Percentiles rank a stretch among this genome's conserved stretches.
These are phyloP conservation scores for Cenchrus americanus DNA, from an alignment of 176 grass and related monocot genomes.

Conservation along the genomic window DNA sequence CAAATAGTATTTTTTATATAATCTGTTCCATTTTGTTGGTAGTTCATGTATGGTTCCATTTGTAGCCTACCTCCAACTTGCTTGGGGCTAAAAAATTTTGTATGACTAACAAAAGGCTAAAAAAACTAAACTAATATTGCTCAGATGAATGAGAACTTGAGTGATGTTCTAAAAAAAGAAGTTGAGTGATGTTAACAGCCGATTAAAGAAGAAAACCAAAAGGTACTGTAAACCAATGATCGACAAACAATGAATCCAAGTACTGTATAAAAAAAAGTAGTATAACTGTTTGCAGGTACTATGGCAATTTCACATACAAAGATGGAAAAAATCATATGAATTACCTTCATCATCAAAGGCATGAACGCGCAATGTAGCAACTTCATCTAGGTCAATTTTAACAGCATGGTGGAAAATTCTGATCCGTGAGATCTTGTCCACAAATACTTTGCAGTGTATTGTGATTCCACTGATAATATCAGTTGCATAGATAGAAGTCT, in stretches of 20 bases:
- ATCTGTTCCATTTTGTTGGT: neutral
- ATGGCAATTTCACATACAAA: neutral
- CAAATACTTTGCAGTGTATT: conserved; percentile 89
- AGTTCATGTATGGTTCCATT: neutral
- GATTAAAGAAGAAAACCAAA: conserved; percentile 26
- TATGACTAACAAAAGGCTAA: neutral
- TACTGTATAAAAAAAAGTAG: conserved; percentile 7
- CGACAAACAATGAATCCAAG: neutral
- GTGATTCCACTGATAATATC: conserved; percentile 76
- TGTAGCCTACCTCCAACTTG: neutral
- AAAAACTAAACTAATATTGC: conserved; percentile 19
- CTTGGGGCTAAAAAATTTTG: neutral
- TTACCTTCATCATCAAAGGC: conserved; percentile 91
- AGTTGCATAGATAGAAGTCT: conserved; percentile 94
- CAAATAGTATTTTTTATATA: conserved; percentile 10
- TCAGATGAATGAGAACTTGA: neutral
- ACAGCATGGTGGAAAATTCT: conserved; percentile 93
- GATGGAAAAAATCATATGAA: neutral
- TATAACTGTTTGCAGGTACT: conserved; percentile 4
- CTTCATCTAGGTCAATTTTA: conserved; percentile 95
- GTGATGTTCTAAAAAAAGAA: neutral
- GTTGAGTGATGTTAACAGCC: neutral
- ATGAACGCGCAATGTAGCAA: conserved; percentile 75
- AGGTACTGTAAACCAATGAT: neutral
- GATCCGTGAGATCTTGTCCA: conserved; percentile 86